These are phyloP conservation scores for Penicillium dipodomyicola DNA, from an alignment of 495 filamentous ascomycete genomes.

Conservation along the genomic window DNA sequence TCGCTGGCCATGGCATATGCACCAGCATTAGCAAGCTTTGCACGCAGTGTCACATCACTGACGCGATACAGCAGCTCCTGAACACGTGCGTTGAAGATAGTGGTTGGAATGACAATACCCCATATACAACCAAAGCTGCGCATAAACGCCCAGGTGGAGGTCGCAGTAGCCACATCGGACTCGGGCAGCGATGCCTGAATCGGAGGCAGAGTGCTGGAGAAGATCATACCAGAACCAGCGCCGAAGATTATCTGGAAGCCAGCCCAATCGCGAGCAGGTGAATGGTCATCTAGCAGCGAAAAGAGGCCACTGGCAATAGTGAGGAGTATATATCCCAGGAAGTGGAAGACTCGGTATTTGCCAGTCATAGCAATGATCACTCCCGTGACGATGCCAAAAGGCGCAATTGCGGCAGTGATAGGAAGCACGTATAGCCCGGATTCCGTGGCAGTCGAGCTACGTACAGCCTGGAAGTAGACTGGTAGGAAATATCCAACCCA, in stretches of 20 bases:
- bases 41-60: constrained; percentile 6
- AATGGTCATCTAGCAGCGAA: constrained; percentile 28
- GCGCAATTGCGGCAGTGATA: constrained; percentile 27
- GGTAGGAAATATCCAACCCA: constrained; percentile 46
- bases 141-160: constrained; percentile 45
- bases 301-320: constrained; percentile 42
- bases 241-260: constrained; percentile 34
- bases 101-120: constrained; percentile 50
- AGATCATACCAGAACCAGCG: constrained; percentile 32
- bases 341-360: constrained; percentile 45
- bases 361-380: constrained; percentile 39
- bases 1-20: constrained; percentile 13
- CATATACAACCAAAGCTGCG: constrained; percentile 50
- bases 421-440: constrained; percentile 42
- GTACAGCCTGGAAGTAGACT: constrained; percentile 47
- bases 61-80: constrained; percentile 7
- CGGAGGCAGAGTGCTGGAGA: constrained; percentile 35
- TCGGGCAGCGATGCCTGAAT: constrained; percentile 40
- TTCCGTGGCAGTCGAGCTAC: constrained; percentile 20
- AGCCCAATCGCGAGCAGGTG: constrained; percentile 24
- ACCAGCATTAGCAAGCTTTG: constrained; percentile 8
- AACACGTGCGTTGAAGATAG: constrained; percentile 46
- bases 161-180: constrained; percentile 41
- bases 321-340: constrained; percentile 37
- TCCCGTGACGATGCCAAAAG: constrained; percentile 33